Conservation (phyloP, 257 asterid species). For the Capsicum pubescens region DNA sequence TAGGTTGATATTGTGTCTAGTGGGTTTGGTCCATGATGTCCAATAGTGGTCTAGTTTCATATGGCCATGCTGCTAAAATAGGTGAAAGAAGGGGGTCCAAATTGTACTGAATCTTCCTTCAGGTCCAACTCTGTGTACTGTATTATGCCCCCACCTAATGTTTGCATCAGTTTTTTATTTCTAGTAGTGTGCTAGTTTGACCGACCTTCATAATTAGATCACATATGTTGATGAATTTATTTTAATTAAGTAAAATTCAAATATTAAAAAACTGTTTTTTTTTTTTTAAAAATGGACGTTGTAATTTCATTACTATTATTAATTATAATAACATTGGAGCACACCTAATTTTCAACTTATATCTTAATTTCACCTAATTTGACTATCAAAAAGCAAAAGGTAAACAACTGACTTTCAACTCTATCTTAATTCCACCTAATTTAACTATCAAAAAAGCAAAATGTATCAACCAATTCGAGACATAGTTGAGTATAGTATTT, state of each 20-base stretch:
- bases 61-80: not conserved
- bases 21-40: not conserved
- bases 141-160: constrained; percentile 4
- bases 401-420: not conserved
- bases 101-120: not conserved
- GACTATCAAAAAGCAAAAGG: not conserved
- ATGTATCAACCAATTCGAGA: not conserved
- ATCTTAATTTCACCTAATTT: not conserved
- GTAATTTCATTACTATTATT: not conserved
- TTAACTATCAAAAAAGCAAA: not conserved
- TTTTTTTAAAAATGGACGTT: no score
- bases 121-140: not conserved
- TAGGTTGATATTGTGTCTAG: not conserved
- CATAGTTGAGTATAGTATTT: not conserved
- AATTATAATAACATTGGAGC: not conserved
- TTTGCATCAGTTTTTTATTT: not conserved
- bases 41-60: not conserved
- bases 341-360: not conserved
- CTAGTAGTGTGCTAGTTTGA: not conserved
- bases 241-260: no score
- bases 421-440: not conserved
- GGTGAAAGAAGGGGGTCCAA: not conserved
- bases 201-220: not conserved
- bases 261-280: not conserved
- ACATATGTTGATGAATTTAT: not conserved